phyloP scores from a whole-genome alignment of 257 asterid genomes.

The Agastache rugosa region DNA sequence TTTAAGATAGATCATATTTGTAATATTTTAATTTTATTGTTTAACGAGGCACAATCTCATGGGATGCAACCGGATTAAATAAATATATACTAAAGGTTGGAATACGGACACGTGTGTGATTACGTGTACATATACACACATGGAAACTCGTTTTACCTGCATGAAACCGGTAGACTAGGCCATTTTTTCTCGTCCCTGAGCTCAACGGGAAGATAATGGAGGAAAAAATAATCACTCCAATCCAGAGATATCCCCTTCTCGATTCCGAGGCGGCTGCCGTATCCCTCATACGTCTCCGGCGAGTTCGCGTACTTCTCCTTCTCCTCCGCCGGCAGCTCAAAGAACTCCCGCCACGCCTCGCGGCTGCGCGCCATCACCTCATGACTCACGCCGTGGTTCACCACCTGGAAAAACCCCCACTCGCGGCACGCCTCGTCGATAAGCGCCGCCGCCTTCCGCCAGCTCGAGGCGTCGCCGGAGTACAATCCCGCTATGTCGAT shows the following conservation, averaged over 20 bases:
- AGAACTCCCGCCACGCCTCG: conserved; percentile 77
- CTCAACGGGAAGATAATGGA: conserved; percentile 58
- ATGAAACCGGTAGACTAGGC: conserved; percentile 68
- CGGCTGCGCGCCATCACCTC: conserved; percentile 56
- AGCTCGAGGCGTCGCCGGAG: conserved; percentile 45
- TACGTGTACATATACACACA: neutral
- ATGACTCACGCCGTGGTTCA: conserved; percentile 79
- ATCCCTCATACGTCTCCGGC: conserved; percentile 82
- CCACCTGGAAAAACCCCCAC: conserved; percentile 95
- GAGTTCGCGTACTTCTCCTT: conserved; percentile 71
- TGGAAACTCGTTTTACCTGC: conserved; percentile 56
- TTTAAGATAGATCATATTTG: too few relatives aligned
- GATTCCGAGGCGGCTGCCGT: conserved; percentile 88
- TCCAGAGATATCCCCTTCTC: conserved; percentile 69
- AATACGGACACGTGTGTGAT: too few relatives aligned
- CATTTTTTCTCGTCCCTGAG: conserved; percentile 68
- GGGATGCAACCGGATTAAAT: too few relatives aligned
- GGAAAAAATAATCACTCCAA: conserved; percentile 92
- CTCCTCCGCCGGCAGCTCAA: conserved; percentile 67
- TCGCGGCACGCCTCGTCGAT: conserved; percentile 71
- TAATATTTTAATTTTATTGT: too few relatives aligned
- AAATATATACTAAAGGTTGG: too few relatives aligned
- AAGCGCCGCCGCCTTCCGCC: conserved; percentile 34
- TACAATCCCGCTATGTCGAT: conserved; percentile 58
- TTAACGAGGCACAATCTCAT: too few relatives aligned